Evolutionary conservation across 225 moss, liverwort and hornwort species (phyloP), one percentile per base, ranked within the genome.

Genomic region (Pseudoscleropodium purum): DNA sequence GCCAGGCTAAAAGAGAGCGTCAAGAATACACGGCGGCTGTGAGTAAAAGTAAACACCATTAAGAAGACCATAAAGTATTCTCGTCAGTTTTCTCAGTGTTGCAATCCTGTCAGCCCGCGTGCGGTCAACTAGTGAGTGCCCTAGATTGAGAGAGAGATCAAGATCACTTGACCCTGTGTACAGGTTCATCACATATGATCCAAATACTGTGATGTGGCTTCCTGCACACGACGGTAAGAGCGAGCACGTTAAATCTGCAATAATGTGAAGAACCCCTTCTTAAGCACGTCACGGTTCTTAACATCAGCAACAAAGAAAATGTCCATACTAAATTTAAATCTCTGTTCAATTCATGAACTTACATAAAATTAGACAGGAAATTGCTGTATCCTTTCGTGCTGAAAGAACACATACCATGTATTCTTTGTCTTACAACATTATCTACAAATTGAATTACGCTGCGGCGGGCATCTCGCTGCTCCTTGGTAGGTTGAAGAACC

Each of bases 111-210:
- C 96, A 82, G 87, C 94, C 52, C 96, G 95, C 51, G 94, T 90
- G 75, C 96, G 95, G 24, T 96, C 94, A 60, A 91, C 75, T 65
- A 81, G 88, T 72, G 83, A 86, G 84, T 94, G 87, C 79, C 95
- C 91, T 49, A 96, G 74, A 88, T 95, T 96, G 68, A 99, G 94
- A 83, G 99, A 99, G 59, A 99, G 95, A 92, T 99, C 99, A 86
- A 99, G 92, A 87, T 99, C 99, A 92, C 99, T 99, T 84, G 95
- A 94, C 56, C 95, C 93, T 21, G 97, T 97, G 74, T 95, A 99
- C 82, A 99, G 85, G 37, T 96, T 88, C 99, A 99, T 99, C 88
- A 97, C 92, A 91, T 95, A 97, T n/a, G 99, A 99, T 85, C 99
- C 99, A 93, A 99, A 99, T n/a, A 95, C 95, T 89, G 90, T 93